These are phyloP conservation scores for Aspergillus bertholletiae DNA, from an alignment of 495 filamentous ascomycete genomes.

Conservation along the genomic window DNA sequence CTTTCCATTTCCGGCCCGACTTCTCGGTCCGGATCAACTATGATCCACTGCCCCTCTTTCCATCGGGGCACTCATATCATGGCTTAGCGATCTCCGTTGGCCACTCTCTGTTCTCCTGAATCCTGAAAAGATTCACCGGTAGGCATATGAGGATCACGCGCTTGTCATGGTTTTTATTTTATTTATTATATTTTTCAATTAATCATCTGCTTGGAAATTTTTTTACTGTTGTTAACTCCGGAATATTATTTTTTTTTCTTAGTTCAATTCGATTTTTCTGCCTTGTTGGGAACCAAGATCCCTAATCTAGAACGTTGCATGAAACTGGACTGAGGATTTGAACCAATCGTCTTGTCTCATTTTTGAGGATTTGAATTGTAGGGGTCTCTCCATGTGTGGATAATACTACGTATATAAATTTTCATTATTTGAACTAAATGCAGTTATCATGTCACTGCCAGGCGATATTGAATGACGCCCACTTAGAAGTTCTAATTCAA, in stretches of 20 bases:
- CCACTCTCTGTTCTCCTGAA: neutral
- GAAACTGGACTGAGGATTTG: neutral
- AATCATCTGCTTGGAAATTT: too few species aligned
- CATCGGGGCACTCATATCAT: neutral
- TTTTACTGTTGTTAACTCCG: too few species aligned
- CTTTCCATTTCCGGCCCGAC: conserved; percentile 15
- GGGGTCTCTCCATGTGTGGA: neutral
- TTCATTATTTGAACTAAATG: neutral
- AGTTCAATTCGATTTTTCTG: neutral
- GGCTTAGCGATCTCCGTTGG: neutral
- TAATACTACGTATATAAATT: neutral
- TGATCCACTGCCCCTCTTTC: conserved; percentile 12
- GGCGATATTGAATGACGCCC: neutral
- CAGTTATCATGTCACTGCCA: neutral
- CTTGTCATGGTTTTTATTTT: conserved; percentile 12
- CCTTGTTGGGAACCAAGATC: neutral
- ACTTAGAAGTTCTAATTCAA: too few species aligned
- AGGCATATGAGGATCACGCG: conserved; percentile 17
- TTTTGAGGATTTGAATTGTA: neutral
- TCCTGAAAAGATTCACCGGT: conserved; percentile 19
- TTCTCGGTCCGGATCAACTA: conserved; percentile 11
- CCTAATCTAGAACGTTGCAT: neutral
- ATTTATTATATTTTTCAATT: too few species aligned
- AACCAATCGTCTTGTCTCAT: neutral
- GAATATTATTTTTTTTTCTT: neutral